Evolutionary conservation across 768 basidiomycete genomes (phyloP), one percentile per base, ranked within the genome.

Genomic region (Phylloporus rhodoxanthus): DNA sequence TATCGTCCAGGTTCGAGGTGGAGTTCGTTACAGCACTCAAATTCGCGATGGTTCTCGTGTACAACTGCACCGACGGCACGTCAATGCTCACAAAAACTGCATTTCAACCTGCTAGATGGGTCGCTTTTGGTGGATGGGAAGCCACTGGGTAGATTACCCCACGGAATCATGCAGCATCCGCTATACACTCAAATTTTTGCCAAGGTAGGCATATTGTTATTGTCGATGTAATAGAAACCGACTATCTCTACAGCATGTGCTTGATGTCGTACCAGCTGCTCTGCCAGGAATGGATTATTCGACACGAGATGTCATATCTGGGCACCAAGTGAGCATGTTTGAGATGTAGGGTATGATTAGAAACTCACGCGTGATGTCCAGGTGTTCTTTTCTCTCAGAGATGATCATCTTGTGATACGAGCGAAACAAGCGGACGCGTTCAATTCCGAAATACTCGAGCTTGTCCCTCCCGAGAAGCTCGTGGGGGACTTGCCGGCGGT

Each of bases 41-140:
- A 56, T 34, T 52, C 60, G 10, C 50, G 52, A 17, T 67, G 66
- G 66, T 10, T 68, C 2, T 47, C 51, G 10, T 56, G 59, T 19
- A 30, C 4, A 7, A 68, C 67, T 2, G 47, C 55, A 1, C 1
- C 19, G 1, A 48, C 53, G 0, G 8, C 8, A 8, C 13, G 11
- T 5, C 53, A 57, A n/a, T 25, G 20, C 8, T 57, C 66, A 5
- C 66, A 66, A 21, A 25, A 8, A 8, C 57, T 68, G 3, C 47
- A 60, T 13, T 38, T 57, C 8, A 58, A 68, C 28, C 4, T 65
- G 11, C 41, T 66, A 0, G 55, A 61, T 19, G 67, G 67, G 1
- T 49, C 55, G 1, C 55, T 68, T 14, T 43, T 69, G 33, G 58
- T 68, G 4, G 49, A 66, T 10, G 68, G 62, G 3, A 63, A 54